Conservation (phyloP, 2,329 filamentous ascomycete species). For the Colletotrichum horii region DNA sequence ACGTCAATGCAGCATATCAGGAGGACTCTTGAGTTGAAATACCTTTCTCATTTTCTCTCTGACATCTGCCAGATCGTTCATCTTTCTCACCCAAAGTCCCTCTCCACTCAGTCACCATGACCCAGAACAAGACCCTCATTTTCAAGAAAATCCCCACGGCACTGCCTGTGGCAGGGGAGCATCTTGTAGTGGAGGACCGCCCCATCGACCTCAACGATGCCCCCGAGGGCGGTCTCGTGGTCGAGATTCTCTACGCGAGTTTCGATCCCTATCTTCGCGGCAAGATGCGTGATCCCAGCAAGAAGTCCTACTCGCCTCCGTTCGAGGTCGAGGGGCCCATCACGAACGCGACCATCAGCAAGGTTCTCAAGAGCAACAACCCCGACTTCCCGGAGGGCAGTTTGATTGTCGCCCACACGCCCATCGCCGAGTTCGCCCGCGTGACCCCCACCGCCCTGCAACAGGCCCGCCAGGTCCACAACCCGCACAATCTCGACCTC, state of each 20-base stretch:
- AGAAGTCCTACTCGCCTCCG: slow-evolving; percentile 70
- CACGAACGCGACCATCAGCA: slow-evolving; percentile 66
- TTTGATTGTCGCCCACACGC: slow-evolving; percentile 51
- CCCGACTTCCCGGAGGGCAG: slow-evolving; percentile 51
- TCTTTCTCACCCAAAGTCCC: neutral
- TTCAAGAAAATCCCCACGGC: slow-evolving; percentile 73
- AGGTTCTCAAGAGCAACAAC: slow-evolving; percentile 73
- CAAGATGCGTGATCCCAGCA: slow-evolving; percentile 69
- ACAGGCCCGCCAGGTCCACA: slow-evolving; percentile 52
- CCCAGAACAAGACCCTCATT: slow-evolving; percentile 74
- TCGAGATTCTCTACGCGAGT: slow-evolving; percentile 75
- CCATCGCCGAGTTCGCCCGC: slow-evolving; percentile 69
- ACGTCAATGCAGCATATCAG: neutral
- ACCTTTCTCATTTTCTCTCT: neutral
- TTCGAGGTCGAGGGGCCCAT: slow-evolving; percentile 70
- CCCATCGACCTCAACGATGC: slow-evolving; percentile 69
- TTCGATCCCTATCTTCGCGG: slow-evolving; percentile 87
- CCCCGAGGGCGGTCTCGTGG: slow-evolving; percentile 68
- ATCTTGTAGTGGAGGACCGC: slow-evolving; percentile 72
- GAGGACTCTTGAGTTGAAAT: neutral
- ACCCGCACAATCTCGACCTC: slow-evolving; percentile 70
- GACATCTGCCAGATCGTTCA: neutral
- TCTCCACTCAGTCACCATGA: slow-evolving; percentile 41
- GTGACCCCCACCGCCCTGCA: neutral
- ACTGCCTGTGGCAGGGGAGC: slow-evolving; percentile 71